Conservation (phyloP, 2,329 filamentous ascomycete species). For the Zalaria obscura region DNA sequence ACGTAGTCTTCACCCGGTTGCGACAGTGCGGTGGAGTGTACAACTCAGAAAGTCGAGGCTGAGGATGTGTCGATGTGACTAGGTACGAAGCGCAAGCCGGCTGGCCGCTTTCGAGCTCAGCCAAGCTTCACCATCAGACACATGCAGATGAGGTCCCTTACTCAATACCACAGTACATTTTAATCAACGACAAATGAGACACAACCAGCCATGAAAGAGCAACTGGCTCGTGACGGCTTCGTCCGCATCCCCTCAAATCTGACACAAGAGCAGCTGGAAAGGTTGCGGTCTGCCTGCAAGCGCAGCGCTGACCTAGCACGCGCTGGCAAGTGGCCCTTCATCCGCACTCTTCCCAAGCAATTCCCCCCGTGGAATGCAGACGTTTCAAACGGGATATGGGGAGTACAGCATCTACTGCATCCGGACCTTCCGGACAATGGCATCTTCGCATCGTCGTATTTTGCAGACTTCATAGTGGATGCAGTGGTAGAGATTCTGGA, state of each 20-base stretch:
- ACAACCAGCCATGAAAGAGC: slow-evolving; percentile 12
- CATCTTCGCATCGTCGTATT: slow-evolving; percentile 57
- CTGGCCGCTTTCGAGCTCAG: too few relatives aligned
- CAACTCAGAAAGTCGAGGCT: too few relatives aligned
- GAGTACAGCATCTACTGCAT: slow-evolving; percentile 73
- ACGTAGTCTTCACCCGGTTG: too few relatives aligned
- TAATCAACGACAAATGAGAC: too few relatives aligned
- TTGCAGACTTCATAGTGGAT: slow-evolving; percentile 47
- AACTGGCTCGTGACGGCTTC: slow-evolving; percentile 60
- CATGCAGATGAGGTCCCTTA: too few relatives aligned
- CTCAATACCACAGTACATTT: too few relatives aligned
- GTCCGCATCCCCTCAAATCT: slow-evolving; percentile 57
- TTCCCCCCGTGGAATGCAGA: slow-evolving; percentile 69
- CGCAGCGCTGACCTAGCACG: slow-evolving; percentile 48
- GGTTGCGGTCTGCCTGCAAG: slow-evolving; percentile 46
- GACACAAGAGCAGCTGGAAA: slow-evolving; percentile 36
- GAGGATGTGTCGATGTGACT: too few relatives aligned
- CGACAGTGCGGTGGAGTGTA: too few relatives aligned
- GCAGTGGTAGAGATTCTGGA: slow-evolving; percentile 53
- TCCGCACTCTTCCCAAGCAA: slow-evolving; percentile 76
- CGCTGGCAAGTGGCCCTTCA: slow-evolving; percentile 61
- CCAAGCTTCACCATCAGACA: too few relatives aligned
- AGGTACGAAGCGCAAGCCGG: too few relatives aligned
- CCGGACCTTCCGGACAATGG: slow-evolving; percentile 48
- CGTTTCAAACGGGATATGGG: slow-evolving; percentile 61